Conservation (phyloP, 2,329 filamentous ascomycete genomes). For the Neoascochyta sp. region DNA sequence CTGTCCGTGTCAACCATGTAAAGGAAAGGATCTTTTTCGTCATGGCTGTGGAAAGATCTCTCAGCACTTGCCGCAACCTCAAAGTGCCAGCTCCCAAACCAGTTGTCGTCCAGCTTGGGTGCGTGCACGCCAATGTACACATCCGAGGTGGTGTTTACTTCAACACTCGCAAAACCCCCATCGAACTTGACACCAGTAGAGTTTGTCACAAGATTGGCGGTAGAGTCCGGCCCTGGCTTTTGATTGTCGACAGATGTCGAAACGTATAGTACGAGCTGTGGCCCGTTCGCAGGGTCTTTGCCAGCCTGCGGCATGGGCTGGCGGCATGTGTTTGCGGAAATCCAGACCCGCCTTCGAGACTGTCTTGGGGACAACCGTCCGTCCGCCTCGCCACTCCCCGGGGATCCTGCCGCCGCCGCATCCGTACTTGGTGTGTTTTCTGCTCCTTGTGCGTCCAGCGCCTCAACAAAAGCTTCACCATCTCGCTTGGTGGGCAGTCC, state of each 20-base stretch:
- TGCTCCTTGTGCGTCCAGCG: constrained; percentile 18
- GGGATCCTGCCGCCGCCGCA: constrained; percentile 4
- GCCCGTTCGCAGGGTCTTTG: constrained; percentile 42
- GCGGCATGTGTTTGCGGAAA: constrained; percentile 81
- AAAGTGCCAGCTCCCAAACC: constrained; percentile 70
- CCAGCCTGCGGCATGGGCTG: constrained; percentile 62
- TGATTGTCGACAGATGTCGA: constrained; percentile 63
- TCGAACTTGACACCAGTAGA: constrained; percentile 50
- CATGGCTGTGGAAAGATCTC: constrained; percentile 66
- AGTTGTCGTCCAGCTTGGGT: constrained; percentile 56
- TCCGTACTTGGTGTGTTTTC: neutral
- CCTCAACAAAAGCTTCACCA: constrained; percentile 20
- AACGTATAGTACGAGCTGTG: constrained; percentile 75
- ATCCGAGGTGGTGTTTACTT: constrained; percentile 59
- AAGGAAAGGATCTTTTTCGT: constrained; percentile 57
- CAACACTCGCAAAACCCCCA: constrained; percentile 67
- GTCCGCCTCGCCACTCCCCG: constrained; percentile 4
- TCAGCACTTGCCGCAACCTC: constrained; percentile 81
- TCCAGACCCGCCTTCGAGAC: constrained; percentile 56
- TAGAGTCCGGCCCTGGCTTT: constrained; percentile 60
- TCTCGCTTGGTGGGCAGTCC: constrained; percentile 49
- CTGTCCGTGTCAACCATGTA: constrained; percentile 83
- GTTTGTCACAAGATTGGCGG: constrained; percentile 45
- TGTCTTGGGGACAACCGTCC: constrained; percentile 22
- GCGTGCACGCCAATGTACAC: constrained; percentile 76